Evolutionary conservation across 2,329 filamentous ascomycete species (phyloP), one percentile per base, ranked within the genome.

Genomic region (Gnomoniopsis sp.): DNA sequence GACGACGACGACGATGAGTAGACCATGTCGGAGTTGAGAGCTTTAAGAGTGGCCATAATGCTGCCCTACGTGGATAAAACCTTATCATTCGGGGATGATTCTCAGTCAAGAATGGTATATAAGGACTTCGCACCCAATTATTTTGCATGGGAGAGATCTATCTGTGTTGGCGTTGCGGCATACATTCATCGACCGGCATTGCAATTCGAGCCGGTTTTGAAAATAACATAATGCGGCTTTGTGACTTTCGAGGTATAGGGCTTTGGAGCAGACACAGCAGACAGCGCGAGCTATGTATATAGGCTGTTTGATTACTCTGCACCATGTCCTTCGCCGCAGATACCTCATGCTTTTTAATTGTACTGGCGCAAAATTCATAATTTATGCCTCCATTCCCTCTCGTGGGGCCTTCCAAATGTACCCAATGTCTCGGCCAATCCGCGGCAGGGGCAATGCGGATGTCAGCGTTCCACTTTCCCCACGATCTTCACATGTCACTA

Each of bases 1-100:
- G 83, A 85, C 56, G 84, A 86, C 56, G 83, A 86, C 57, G 84
- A 86, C 44, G 82, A 85, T 46, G 78, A 79, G 62, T 66, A 62
- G 61, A 17, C 3, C 46, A 21, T 23, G 3, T 14, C n/a, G 8
- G 6, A 41, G 12, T 41, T n/a, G 17, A 41, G 36, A 41, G 36
- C 33, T 36, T 36, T 8, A 14, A 36, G 33, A 36, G 14, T 14
- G 33, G 33, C 33, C 33, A 10, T 36, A n/a, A 30, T 4, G 36
- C 36, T 41, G 36, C 8, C 14, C 36, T n/a, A 41, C 36, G 36
- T n/a, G 36, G 12, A n/a, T 41, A 41, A 41, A 41, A 41, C 12
- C 36, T 15, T n/a, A 8, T 30, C 26, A 4, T 30, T 30, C 26
- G 26, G 26, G 8, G 26, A 30, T 8, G 26, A 30, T 4, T 4